Evolutionary conservation across 306 rosid genomes (phyloP).

Genomic region (Quercus aquifolioides): DNA sequence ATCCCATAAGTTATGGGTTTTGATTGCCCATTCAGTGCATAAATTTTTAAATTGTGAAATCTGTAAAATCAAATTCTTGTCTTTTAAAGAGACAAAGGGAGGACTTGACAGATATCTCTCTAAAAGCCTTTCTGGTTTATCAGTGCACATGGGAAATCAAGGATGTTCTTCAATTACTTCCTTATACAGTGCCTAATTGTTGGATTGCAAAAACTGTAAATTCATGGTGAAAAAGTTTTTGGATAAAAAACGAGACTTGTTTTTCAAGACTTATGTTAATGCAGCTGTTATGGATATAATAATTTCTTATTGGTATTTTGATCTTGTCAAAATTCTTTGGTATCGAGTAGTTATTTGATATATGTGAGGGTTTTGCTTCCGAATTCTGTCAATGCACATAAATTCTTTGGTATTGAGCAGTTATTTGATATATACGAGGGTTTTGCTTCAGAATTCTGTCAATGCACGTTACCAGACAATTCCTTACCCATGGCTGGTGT

Average conservation of each 20-base stretch:
- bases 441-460: constrained; percentile 82
- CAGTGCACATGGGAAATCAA: no score
- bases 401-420: background rate
- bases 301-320: background rate
- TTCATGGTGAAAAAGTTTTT: no score
- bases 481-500: constrained; percentile 96
- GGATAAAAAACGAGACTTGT: no score
- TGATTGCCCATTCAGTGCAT: background rate
- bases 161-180: no score
- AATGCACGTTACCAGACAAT: constrained; percentile 90
- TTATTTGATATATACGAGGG: constrained; percentile 3
- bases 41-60: background rate
- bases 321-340: background rate
- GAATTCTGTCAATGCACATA: constrained; percentile 84
- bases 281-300: background rate
- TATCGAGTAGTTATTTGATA: constrained; percentile 1
- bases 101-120: no score
- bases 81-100: background rate
- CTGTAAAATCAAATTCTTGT: background rate
- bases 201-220: no score
- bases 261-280: background rate
- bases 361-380: constrained; percentile 35
- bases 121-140: no score
- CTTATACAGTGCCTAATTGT: no score
- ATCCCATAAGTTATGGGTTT: background rate